phyloP scores from a whole-genome alignment of 2,329 filamentous ascomycete genomes.

The Coleophoma crateriformis region DNA sequence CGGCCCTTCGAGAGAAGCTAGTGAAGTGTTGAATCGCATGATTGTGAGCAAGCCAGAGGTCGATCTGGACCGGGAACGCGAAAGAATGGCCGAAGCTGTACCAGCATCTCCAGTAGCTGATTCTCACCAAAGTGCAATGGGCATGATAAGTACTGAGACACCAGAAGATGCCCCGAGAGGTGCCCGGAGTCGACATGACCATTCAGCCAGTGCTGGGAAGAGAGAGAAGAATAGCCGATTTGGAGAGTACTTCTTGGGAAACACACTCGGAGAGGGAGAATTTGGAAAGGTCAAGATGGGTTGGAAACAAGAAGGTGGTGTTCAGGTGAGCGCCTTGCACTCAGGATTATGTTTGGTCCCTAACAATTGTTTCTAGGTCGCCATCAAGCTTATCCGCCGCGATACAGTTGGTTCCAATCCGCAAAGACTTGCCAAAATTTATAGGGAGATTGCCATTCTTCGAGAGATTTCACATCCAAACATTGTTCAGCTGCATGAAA shows the following conservation, averaged over 20 bases:
- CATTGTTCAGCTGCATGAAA: slow-evolving; percentile 94
- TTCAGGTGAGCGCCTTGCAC: slow-evolving; percentile 51
- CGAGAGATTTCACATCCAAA: slow-evolving; percentile 87
- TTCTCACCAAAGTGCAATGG: slow-evolving; percentile 32
- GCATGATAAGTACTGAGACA: slow-evolving; percentile 37
- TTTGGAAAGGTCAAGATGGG: slow-evolving; percentile 98
- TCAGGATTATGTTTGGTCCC: not conserved
- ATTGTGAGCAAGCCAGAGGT: slow-evolving; percentile 71
- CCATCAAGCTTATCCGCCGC: slow-evolving; percentile 94
- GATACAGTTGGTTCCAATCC: slow-evolving; percentile 87
- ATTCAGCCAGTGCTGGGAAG: slow-evolving; percentile 33
- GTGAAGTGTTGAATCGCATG: slow-evolving; percentile 72
- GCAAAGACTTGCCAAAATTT: slow-evolving; percentile 88
- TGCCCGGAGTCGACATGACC: slow-evolving; percentile 54
- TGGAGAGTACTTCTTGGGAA: slow-evolving; percentile 91
- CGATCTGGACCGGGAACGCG: slow-evolving; percentile 66
- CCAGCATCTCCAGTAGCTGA: slow-evolving; percentile 35
- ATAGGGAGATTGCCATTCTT: slow-evolving; percentile 92
- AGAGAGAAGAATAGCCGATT: slow-evolving; percentile 78
- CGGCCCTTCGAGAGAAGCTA: slow-evolving; percentile 67
- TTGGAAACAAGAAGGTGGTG: slow-evolving; percentile 92
- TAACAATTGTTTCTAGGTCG: slow-evolving; percentile 54
- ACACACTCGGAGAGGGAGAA: slow-evolving; percentile 94
- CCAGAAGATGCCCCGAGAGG: slow-evolving; percentile 32
- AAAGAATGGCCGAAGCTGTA: slow-evolving; percentile 58